Evolutionary conservation across 2,329 filamentous ascomycete species (phyloP).

Genomic region (Aspergillus pseudonomiae): DNA sequence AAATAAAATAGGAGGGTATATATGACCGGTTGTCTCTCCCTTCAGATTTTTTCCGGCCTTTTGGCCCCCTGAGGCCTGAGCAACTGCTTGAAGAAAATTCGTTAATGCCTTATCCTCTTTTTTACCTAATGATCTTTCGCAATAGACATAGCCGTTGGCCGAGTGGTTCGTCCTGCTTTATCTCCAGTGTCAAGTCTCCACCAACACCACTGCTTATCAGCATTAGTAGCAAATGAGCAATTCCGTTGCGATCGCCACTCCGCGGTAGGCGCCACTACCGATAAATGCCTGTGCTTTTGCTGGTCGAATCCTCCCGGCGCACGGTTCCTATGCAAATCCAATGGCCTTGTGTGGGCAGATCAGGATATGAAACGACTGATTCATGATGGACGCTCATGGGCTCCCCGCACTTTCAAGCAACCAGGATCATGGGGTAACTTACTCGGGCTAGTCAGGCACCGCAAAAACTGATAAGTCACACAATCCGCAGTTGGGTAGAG

Average conservation of each 20-base stretch:
- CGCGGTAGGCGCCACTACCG: constrained; percentile 34
- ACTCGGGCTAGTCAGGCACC: constrained; percentile 5
- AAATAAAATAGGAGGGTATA: constrained; percentile 3
- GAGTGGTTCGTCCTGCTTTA: constrained; percentile 24
- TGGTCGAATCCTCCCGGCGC: constrained; percentile 9
- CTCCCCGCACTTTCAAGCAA: not conserved
- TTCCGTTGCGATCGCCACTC: constrained; percentile 20
- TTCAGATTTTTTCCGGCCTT: constrained; percentile 1
- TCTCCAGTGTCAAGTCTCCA: constrained; percentile 25
- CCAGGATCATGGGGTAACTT: not conserved
- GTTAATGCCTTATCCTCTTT: constrained; percentile 9
- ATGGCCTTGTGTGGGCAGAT: constrained; percentile 3
- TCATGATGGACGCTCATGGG: not conserved
- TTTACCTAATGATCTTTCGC: constrained; percentile 29
- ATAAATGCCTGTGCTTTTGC: constrained; percentile 8
- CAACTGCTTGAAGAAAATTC: not conserved
- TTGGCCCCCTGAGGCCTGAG: not conserved
- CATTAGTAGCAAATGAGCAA: constrained; percentile 11
- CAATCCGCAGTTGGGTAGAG: not conserved
- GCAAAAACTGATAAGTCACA: not conserved
- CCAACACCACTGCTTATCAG: constrained; percentile 45
- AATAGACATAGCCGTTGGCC: constrained; percentile 11
- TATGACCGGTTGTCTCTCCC: not conserved
- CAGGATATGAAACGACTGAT: not conserved
- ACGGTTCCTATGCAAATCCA: constrained; percentile 15